Base-by-base conservation (phyloP, 169 alveolate species). In the Theileria equi region DNA sequence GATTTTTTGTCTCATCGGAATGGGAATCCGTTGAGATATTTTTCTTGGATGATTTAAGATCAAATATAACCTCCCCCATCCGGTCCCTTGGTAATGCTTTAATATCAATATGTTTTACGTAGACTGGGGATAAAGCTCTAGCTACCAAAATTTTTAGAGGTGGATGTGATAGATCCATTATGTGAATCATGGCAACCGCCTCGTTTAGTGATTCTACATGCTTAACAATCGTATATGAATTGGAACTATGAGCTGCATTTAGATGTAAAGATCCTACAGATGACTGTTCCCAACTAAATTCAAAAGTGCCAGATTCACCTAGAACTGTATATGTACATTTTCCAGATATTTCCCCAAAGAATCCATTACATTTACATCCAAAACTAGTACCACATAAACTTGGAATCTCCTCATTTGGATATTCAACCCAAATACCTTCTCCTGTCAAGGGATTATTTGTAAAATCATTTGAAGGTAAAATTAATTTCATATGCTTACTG, bases 371-470 rank as follows among this genome's bases (percentile, higher is more conserved):
- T n/a, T 81, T 80, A 48, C 86, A 74, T 7, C 95, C 95, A 57
- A 90, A 90, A 55, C 87, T 94, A 16, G 91, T 74, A 13, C 88
- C 89, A 31, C 93, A 76, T 26, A 88, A 49, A 7, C 90, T 78
- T 31, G 90, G 82, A 0, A 90, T 88, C 60, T 90, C 89, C 58
- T 90, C 94, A 65, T 67, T 49, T 0, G 95, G 95, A 38, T 80
- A 80, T 78, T 89, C 93, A 6, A 82, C 84, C 92, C 92, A 87
- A 36, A 69, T 70, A 11, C 92, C 92, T 16, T 87, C 92, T 25
- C 71, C 88, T 44, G 76, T 44, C 3, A 65, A 16, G 43, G 21
- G 19, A 32, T 50, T 68, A 44, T 60, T 57, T 34, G 19, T 21
- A 13, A 62, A 32, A 8, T 80, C 69, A 29, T 79, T 77, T 13